Evolutionary conservation across 148 eudicot genomes (phyloP), one percentile per base, ranked within the genome.

Genomic region (Rhododendron griersonianum): DNA sequence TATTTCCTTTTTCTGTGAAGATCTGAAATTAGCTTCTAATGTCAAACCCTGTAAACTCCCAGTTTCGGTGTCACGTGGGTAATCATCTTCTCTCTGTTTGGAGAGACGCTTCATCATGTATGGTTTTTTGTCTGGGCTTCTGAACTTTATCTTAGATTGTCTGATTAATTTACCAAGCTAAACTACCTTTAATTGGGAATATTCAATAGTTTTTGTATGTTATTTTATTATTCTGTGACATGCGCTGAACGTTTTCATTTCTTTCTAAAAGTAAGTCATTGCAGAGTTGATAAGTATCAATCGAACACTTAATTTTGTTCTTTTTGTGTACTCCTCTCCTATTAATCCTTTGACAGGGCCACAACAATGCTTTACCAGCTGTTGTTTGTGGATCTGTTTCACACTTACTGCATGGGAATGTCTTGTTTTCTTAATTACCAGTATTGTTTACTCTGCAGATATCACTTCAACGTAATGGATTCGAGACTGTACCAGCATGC

Each of bases 381-480:
- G 61, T 55, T 57, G 53, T 83, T 2, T 33, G n/a, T 33, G 11
- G 69, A 8, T 41, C 18, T 65, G 44, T 39, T 67, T 67, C 44
- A 13, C 77, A 63, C 11, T 45, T 65, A n/a, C 37, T 63, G 14
- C 10, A 3, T 63, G 57, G 48, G 85, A 37, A 51, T 45, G 7
- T 45, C 61, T 25, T 67, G 85, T 37, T 83, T 75, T 15, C 13
- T 44, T 41, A 44, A 53, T 30, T 44, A 51, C 18, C 23, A 33
- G 11, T 75, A 53, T 75, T 13, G 44, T n/a, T 39, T 45, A 48
- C 79, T 45, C 21, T 85, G 85, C 85, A 92, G 93, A 85, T 92
- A 92, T 87, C 92, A 92, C 86, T 92, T 86, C 88, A 92, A 90
- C 73, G 92, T 92, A 6, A 87, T 65, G 50, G 92, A 90, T 85